Evolutionary conservation across 768 basidiomycete genomes (phyloP), one percentile per base, ranked within the genome.

Genomic region (Amanita phalloides): DNA sequence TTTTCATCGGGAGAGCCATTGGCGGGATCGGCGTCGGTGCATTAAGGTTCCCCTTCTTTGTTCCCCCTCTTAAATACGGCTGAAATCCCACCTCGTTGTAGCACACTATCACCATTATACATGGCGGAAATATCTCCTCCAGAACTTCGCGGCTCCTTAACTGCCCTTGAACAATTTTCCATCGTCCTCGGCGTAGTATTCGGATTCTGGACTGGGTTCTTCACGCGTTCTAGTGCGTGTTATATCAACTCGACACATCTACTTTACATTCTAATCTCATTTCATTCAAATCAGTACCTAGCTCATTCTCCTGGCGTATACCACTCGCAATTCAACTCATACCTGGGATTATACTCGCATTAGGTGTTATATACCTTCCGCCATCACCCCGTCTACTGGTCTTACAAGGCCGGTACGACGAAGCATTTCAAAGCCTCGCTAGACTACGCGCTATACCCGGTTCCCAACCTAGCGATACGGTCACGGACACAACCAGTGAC

Each of bases 91-190:
- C 13, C 13, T 30, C 10, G 1, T 51, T 28, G 3, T 47, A 88
- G 87, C 60, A 88, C 84, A 79, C 69, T 89, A n/a, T 79, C 80
- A 0, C 86, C 86, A 0, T 68, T 90, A 21, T 90, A 90, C 64
- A 88, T 90, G 74, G 81, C 87, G 1, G 88, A 91, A 66, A 91
- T 91, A 48, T 84, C 84, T 55, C 78, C 87, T 8, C 87, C 88
- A 0, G 86, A 89, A 64, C 72, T 84, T 0, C 76, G 89, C 13
- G 88, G 88, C 8, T 86, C 87, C 0, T 73, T 91, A 17, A 73
- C 90, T 66, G 81, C 86, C 1, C 70, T 91, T 2, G 88, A 91
- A 58, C 88, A 90, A 53, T 74, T 89, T 39, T 78, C 84, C 17
- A 91, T 91, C 46, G 87, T 90, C 11, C 66, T 84, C 0, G 89